phyloP scores from a whole-genome alignment of 306 rosid species.

The Morella rubra region DNA sequence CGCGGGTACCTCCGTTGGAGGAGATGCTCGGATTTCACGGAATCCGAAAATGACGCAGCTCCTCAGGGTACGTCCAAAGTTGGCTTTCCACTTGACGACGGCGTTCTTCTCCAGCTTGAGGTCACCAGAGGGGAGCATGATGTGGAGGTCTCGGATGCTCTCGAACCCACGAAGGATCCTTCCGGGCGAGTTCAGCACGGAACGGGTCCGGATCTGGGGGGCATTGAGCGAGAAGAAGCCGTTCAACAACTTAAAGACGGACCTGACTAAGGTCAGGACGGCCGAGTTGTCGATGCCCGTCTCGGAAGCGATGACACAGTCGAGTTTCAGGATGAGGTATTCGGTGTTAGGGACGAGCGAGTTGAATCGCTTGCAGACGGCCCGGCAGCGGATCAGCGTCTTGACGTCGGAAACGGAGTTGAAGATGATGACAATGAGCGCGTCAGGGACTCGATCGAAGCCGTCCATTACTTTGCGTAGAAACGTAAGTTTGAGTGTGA shows the following conservation, averaged over 20 bases:
- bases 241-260: conserved; percentile 35
- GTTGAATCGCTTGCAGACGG: conserved; percentile 46
- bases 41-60: conserved; percentile 47
- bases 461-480: conserved; percentile 18
- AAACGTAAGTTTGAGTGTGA: background rate
- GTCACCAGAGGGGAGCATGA: conserved; percentile 44
- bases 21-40: conserved; percentile 10
- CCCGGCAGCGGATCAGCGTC: conserved; percentile 43
- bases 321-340: conserved; percentile 40
- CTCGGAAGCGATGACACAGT: conserved; percentile 43
- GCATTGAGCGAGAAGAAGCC: conserved; percentile 25
- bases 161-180: conserved; percentile 45
- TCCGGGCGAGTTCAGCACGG: conserved; percentile 29
- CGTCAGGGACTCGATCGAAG: conserved; percentile 48
- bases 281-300: conserved; percentile 15
- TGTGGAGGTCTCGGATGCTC: conserved; percentile 29
- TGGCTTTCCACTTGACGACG: conserved; percentile 45
- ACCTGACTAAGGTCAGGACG: conserved; percentile 23
- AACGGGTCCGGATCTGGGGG: conserved; percentile 10
- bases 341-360: conserved; percentile 48
- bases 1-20: background rate
- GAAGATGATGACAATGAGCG: conserved; percentile 47
- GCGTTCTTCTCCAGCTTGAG: conserved; percentile 30
- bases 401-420: conserved; percentile 46
- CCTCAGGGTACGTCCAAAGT: conserved; percentile 33